A percentile compares a stretch with the other conserved stretches of the same genome.
phyloP scores from a whole-genome alignment of 257 asterid genomes.

The Oldenlandia corymbosa region DNA sequence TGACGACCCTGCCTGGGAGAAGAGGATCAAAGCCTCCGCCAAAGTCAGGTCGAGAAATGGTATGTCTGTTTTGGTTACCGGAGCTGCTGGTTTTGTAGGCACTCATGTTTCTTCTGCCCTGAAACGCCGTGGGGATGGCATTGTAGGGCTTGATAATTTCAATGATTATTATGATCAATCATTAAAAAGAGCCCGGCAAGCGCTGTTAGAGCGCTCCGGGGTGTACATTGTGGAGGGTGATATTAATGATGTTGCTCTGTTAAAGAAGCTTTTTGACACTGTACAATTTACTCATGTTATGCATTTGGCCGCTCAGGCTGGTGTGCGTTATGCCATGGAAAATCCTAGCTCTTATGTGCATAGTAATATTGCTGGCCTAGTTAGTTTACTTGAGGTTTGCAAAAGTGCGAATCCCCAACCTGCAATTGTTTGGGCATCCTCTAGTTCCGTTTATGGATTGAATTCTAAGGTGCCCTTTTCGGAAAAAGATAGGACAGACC shows the following conservation, averaged over 20 bases:
- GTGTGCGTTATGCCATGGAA: constrained; percentile 95
- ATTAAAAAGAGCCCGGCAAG: constrained; percentile 74
- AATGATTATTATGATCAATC: constrained; percentile 75
- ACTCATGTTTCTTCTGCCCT: constrained; percentile 91
- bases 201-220: constrained; percentile 67
- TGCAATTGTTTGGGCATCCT: constrained; percentile 93
- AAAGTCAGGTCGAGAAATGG: constrained; percentile 78
- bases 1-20: constrained; percentile 58
- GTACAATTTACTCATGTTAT: constrained; percentile 88
- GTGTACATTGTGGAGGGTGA: constrained; percentile 94
- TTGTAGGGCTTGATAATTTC: constrained; percentile 80
- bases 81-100: constrained; percentile 97
- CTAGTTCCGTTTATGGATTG: constrained; percentile 96
- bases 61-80: constrained; percentile 83
- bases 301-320: constrained; percentile 99
- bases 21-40: constrained; percentile 71
- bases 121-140: constrained; percentile 94
- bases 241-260: constrained; percentile 54
- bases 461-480: constrained; percentile 89
- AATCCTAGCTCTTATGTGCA: constrained; percentile 97
- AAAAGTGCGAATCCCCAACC: constrained; percentile 88
- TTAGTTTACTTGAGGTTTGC: constrained; percentile 78
- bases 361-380: constrained; percentile 94
- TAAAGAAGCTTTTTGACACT: constrained; percentile 71
- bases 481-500: constrained; percentile 81